Conservation (phyloP, 768 basidiomycete species). For the Obba rivulosa region DNA sequence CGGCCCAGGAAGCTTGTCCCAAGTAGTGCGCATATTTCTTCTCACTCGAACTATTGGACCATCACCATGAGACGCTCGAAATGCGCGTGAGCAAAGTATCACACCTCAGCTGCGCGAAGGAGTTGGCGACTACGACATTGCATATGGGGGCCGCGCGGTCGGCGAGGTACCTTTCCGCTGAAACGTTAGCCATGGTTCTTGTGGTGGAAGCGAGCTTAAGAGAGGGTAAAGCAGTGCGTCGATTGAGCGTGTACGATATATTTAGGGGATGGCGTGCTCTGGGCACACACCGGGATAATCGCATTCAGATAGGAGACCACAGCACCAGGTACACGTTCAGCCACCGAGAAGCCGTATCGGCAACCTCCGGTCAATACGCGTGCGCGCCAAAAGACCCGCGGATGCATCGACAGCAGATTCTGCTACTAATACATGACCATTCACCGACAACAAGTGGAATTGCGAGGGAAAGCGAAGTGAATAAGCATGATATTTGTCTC, state of each 20-base stretch:
- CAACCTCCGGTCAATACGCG: no score
- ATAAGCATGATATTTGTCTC: no score
- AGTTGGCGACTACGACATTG: constrained; percentile 58
- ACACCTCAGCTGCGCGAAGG: constrained; percentile 67
- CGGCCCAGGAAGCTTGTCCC: constrained; percentile 74
- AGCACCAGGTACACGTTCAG: no score
- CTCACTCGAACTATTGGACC: constrained; percentile 51
- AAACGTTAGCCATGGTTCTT: constrained; percentile 29
- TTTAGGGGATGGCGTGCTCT: not conserved
- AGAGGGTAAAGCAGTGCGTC: not conserved
- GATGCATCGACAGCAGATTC: no score
- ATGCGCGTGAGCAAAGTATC: constrained; percentile 1
- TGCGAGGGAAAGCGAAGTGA: no score
- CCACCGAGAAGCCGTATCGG: no score
- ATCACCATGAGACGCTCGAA: not conserved
- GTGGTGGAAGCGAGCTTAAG: not conserved
- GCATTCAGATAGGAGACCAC: no score
- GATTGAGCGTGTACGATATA: not conserved
- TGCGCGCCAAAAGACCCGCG: no score
- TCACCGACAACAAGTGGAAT: no score
- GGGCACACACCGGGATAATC: no score
- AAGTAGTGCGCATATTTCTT: constrained; percentile 77
- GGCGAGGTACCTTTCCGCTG: constrained; percentile 62
- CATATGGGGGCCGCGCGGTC: constrained; percentile 77
- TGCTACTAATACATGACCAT: no score